Percentiles rank a stretch among this genome's conserved stretches.
Conservation (phyloP, 257 asterid genomes). For the Plantago elongata region DNA sequence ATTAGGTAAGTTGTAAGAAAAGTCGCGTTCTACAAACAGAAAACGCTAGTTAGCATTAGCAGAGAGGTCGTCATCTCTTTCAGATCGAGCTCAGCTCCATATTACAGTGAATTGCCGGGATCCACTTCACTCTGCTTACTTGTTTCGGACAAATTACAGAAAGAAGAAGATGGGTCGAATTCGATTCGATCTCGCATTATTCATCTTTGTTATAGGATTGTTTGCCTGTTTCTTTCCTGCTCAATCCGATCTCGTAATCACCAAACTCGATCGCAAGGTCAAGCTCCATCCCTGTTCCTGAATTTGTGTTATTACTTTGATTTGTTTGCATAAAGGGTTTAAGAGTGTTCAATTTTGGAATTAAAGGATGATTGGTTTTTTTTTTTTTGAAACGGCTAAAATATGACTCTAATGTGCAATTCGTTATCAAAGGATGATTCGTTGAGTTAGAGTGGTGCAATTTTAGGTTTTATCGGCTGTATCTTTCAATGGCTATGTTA, state of each 20-base stretch:
- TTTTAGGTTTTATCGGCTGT: no score
- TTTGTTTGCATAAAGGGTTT: background rate
- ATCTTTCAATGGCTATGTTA: background rate
- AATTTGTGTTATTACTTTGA: background rate
- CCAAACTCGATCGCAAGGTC: constrained; percentile 88
- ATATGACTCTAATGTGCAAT: no score
- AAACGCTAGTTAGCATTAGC: no score
- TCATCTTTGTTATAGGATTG: constrained; percentile 18
- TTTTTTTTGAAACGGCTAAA: no score
- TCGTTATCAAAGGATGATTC: no score
- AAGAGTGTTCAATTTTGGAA: no score
- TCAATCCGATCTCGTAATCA: constrained; percentile 66
- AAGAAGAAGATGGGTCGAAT: constrained; percentile 11
- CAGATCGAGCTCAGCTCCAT: background rate
- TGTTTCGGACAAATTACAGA: background rate
- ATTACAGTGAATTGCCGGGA: no score
- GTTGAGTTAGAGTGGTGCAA: no score
- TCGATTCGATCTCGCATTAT: constrained; percentile 28
- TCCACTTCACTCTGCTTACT: no score
- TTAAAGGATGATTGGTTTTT: no score
- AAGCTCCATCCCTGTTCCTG: background rate
- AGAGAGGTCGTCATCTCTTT: background rate
- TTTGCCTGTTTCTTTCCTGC: constrained; percentile 35
- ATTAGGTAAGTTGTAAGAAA: no score
- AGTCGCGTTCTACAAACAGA: no score